Evolutionary conservation across 306 rosid genomes (phyloP).

Genomic region (Glycyrrhiza uralensis): DNA sequence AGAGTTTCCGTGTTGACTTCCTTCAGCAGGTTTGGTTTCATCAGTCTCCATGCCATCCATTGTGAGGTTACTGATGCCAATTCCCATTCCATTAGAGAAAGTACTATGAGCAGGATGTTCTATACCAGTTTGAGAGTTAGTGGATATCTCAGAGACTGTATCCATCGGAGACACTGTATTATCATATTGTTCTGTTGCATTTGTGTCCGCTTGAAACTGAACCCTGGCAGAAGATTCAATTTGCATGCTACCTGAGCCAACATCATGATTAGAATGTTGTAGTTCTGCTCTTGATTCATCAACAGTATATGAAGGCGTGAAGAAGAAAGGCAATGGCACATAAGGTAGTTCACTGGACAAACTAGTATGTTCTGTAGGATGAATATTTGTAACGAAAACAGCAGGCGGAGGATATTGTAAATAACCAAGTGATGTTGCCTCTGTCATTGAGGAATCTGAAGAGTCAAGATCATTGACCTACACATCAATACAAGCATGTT

Average conservation of each 20-base stretch:
- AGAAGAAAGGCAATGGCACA: slow-evolving; percentile 63
- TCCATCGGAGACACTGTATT: slow-evolving; percentile 71
- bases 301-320: slow-evolving; percentile 60
- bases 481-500: slow-evolving; percentile 28
- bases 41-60: slow-evolving; percentile 49
- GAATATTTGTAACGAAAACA: slow-evolving; percentile 74
- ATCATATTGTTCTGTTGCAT: slow-evolving; percentile 69
- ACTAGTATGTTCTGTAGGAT: slow-evolving; percentile 55
- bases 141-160: slow-evolving; percentile 38
- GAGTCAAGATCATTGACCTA: slow-evolving; percentile 97
- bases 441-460: slow-evolving; percentile 82
- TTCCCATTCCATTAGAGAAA: slow-evolving; percentile 42
- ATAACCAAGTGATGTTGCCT: slow-evolving; percentile 88
- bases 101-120: slow-evolving; percentile 27
- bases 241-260: slow-evolving; percentile 51
- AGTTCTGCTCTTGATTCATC: slow-evolving; percentile 63
- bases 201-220: slow-evolving; percentile 62
- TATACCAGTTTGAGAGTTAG: slow-evolving; percentile 30
- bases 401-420: slow-evolving; percentile 93
- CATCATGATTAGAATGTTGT: slow-evolving; percentile 48
- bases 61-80: slow-evolving; percentile 29
- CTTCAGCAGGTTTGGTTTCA: slow-evolving; percentile 37
- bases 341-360: slow-evolving; percentile 61
- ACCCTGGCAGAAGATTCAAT: slow-evolving; percentile 63
- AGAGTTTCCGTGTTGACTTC: slow-evolving; percentile 38